Evolutionary conservation across 2,329 filamentous ascomycete genomes (phyloP).

Genomic region (Mycosphaerella sp.): DNA sequence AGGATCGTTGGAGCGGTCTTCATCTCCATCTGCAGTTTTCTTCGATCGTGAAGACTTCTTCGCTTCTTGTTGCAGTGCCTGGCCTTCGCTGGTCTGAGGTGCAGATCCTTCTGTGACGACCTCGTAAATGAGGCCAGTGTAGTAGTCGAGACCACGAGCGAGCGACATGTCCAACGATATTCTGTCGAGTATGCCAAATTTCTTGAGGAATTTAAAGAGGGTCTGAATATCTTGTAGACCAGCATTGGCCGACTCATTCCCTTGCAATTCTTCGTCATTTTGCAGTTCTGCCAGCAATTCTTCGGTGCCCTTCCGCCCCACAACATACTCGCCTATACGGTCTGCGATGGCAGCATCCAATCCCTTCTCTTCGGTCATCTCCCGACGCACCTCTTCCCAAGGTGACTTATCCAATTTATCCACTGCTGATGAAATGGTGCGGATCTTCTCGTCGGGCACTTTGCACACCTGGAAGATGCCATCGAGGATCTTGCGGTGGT

Average conservation of each 20-base stretch:
- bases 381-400: slow-evolving; percentile 82
- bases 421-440: slow-evolving; percentile 84
- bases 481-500: slow-evolving; percentile 90
- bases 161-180: slow-evolving; percentile 87
- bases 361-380: slow-evolving; percentile 92
- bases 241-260: slow-evolving; percentile 68
- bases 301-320: slow-evolving; percentile 64
- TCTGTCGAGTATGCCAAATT: slow-evolving; percentile 63
- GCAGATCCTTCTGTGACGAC: slow-evolving; percentile 77
- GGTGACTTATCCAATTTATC: slow-evolving; percentile 90
- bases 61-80: slow-evolving; percentile 43
- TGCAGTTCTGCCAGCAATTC: slow-evolving; percentile 68
- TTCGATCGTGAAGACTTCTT: slow-evolving; percentile 46
- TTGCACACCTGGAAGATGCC: slow-evolving; percentile 88
- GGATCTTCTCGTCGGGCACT: slow-evolving; percentile 78
- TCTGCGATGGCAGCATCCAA: slow-evolving; percentile 71
- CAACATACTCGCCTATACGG: slow-evolving; percentile 79
- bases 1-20: slow-evolving; percentile 72
- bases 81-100: slow-evolving; percentile 41
- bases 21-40: slow-evolving; percentile 44
- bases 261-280: slow-evolving; percentile 59
- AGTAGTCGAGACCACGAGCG: slow-evolving; percentile 87
- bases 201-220: slow-evolving; percentile 75
- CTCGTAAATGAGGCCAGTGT: slow-evolving; percentile 86
- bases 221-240: slow-evolving; percentile 76